Evolutionary conservation across 148 eudicot genomes (phyloP).

Genomic region (Arbutus unedo): DNA sequence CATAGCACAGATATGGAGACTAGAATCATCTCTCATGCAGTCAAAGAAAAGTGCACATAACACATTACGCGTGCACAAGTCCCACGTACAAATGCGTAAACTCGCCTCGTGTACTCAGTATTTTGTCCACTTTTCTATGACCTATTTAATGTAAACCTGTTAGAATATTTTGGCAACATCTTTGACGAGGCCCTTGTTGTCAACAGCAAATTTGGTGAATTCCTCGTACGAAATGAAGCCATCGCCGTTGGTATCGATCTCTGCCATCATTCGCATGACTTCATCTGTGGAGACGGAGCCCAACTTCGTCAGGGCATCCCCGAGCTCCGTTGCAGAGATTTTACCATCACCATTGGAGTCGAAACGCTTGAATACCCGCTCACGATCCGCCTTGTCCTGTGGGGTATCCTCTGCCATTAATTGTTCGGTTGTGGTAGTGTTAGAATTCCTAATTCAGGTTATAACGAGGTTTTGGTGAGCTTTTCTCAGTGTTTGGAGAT

Average conservation of each 20-base stretch:
- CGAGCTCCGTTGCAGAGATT: conserved; percentile 70
- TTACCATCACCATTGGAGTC: conserved; percentile 69
- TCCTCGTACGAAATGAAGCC: conserved; percentile 69
- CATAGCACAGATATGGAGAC: not conserved
- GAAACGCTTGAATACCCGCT: conserved; percentile 65
- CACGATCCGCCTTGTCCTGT: conserved; percentile 54
- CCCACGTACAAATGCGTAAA: not conserved
- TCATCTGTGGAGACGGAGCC: conserved; percentile 60
- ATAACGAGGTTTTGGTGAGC: not conserved
- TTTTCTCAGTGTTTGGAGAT: not conserved
- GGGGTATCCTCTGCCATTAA: conserved; percentile 49
- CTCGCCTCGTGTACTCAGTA: not conserved
- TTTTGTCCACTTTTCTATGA: not conserved
- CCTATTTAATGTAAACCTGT: not conserved
- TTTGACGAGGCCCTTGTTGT: conserved; percentile 61
- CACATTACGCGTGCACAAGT: not conserved
- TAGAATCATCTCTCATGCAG: not conserved
- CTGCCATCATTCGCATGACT: conserved; percentile 58
- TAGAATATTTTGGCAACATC: conserved; percentile 79
- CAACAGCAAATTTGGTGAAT: conserved; percentile 52
- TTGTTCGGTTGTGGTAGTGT: not conserved
- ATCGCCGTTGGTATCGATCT: conserved; percentile 71
- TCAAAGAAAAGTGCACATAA: not conserved
- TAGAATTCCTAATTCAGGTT: not conserved
- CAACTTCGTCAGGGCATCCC: conserved; percentile 59